These are phyloP conservation scores for Schwanniomyces occidentalis DNA, from an alignment of 805 yeast species.

Conservation along the genomic window DNA sequence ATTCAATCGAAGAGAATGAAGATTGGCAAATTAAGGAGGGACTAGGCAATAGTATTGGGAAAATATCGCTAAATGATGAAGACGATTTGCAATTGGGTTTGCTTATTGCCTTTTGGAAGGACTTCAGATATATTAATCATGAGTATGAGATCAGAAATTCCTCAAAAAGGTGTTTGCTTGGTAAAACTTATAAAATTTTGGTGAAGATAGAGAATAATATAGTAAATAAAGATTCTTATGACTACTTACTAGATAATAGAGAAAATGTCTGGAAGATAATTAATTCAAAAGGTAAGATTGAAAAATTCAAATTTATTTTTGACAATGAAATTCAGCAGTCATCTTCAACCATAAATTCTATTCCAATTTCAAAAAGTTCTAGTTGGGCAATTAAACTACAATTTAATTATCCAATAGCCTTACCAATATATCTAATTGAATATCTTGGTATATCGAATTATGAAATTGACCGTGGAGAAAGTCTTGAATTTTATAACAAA, in stretches of 20 bases:
- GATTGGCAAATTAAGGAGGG: slow-evolving; percentile 26
- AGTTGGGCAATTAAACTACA: slow-evolving; percentile 28
- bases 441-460: slow-evolving; percentile 30
- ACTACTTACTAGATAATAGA: slow-evolving; percentile 21
- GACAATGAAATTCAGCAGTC: slow-evolving; percentile 10
- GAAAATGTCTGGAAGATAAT: slow-evolving; percentile 23
- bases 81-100: slow-evolving; percentile 27
- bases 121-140: slow-evolving; percentile 26
- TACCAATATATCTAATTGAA: slow-evolving; percentile 31
- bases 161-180: slow-evolving; percentile 9
- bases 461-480: too few relatives aligned
- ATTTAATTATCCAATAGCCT: slow-evolving; percentile 23
- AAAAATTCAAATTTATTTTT: slow-evolving; percentile 19
- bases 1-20: slow-evolving; percentile 21
- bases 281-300: slow-evolving; percentile 6
- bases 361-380: slow-evolving; percentile 3
- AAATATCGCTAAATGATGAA: slow-evolving; percentile 25
- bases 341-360: slow-evolving; percentile 8
- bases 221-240: slow-evolving; percentile 10
- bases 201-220: slow-evolving; percentile 19
- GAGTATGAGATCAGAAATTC: slow-evolving; percentile 10
- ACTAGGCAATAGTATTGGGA: slow-evolving; percentile 25
- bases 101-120: slow-evolving; percentile 38
- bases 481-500: too few relatives aligned
- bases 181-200: slow-evolving; percentile 20